Percentiles rank a stretch among this genome's conserved stretches.
Conservation (phyloP, 495 filamentous ascomycete species). For the Rostrohypoxylon terebratum region DNA sequence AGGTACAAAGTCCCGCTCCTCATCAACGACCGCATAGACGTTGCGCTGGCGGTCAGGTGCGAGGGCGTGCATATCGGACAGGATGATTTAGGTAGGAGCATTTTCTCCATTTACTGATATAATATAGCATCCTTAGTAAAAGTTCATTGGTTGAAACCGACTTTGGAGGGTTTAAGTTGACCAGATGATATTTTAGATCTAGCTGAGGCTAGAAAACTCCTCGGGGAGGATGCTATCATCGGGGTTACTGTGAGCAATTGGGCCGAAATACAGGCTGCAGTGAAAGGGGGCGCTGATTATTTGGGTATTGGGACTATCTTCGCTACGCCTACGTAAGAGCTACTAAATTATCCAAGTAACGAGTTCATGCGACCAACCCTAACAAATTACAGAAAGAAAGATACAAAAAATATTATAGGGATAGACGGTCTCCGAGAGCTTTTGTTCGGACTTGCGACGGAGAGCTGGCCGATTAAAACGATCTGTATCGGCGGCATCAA, state of each 20-base stretch:
- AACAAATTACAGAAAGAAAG: slow-evolving; percentile 64
- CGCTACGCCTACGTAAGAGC: slow-evolving; percentile 78
- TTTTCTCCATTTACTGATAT: slow-evolving; percentile 1
- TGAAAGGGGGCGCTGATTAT: slow-evolving; percentile 82
- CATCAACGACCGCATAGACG: slow-evolving; percentile 96
- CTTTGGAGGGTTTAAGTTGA: background rate
- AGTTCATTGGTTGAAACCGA: background rate
- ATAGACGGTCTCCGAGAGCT: slow-evolving; percentile 80
- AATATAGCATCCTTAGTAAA: background rate
- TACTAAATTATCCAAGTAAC: background rate
- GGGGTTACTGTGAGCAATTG: slow-evolving; percentile 77
- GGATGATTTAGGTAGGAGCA: slow-evolving; percentile 82
- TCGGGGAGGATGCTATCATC: slow-evolving; percentile 75
- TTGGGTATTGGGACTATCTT: slow-evolving; percentile 89
- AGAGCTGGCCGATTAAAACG: slow-evolving; percentile 57
- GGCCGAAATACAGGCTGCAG: slow-evolving; percentile 74
- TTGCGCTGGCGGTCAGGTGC: slow-evolving; percentile 84
- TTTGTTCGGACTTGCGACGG: slow-evolving; percentile 65
- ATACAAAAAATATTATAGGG: slow-evolving; percentile 86
- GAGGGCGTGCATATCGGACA: slow-evolving; percentile 96
- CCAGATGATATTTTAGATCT: slow-evolving; percentile 59
- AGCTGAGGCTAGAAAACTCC: slow-evolving; percentile 72
- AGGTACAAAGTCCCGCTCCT: slow-evolving; percentile 80
- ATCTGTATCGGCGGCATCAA: slow-evolving; percentile 94
- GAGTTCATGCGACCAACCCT: slow-evolving; percentile 11